Percentiles rank a stretch among this genome's conserved stretches.
These are phyloP conservation scores for Vinca minor DNA, from an alignment of 257 asterid genomes.

Conservation along the genomic window DNA sequence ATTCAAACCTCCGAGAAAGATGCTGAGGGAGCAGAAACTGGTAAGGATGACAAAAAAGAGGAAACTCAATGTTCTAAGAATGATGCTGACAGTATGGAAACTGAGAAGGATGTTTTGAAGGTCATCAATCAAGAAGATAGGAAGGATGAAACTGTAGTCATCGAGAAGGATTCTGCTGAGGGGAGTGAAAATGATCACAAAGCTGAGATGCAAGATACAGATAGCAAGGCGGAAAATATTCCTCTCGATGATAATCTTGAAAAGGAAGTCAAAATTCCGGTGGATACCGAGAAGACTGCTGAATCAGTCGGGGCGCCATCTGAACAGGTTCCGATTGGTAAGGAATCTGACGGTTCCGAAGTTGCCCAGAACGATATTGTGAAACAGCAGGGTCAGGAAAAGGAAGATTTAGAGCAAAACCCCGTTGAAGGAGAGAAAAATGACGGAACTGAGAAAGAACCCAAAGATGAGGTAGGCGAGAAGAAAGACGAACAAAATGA, in stretches of 20 bases:
- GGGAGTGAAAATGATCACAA: conserved; percentile 11
- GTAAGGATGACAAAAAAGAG: too few species aligned
- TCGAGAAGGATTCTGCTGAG: conserved; percentile 8
- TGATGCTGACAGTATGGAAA: neutral
- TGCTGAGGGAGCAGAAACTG: conserved; percentile 2
- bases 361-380: too few species aligned
- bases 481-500: conserved; percentile 10
- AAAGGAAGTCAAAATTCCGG: too few species aligned
- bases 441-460: conserved; percentile 7
- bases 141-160: conserved; percentile 6
- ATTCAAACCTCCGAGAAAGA: conserved; percentile 7
- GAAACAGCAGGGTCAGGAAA: conserved; percentile 1
- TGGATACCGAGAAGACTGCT: conserved; percentile 13
- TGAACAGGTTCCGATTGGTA: conserved; percentile 9
- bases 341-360: conserved; percentile 17
- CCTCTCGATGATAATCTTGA: conserved; percentile 11
- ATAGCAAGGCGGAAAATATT: conserved; percentile 14
- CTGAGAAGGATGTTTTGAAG: conserved; percentile 13
- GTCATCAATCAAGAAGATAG: conserved; percentile 13
- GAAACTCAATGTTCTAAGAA: conserved; percentile 7
- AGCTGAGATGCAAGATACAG: conserved; percentile 10
- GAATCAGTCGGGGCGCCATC: conserved; percentile 9
- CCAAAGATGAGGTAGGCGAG: conserved; percentile 8
- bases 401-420: conserved; percentile 11
- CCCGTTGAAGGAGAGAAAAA: conserved; percentile 15